Percentiles rank a stretch among this genome's conserved stretches.
Conservation (phyloP, 2,329 filamentous ascomycete species). For the Microcyclospora pomicola region DNA sequence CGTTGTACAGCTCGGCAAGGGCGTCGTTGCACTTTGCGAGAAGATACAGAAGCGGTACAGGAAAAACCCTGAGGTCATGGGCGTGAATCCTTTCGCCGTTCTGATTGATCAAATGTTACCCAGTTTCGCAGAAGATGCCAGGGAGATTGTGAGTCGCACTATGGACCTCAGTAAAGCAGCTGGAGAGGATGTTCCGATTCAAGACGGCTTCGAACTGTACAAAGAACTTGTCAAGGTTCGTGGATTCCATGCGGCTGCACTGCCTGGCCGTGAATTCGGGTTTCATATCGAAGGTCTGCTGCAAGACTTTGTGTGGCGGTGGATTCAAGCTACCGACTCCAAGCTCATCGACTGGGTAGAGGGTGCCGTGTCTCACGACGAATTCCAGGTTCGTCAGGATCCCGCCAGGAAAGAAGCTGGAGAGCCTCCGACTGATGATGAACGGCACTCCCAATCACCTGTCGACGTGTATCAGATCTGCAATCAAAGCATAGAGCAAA, state of each 20-base stretch:
- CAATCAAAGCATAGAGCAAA: constrained; percentile 78
- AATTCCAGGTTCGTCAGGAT: constrained; percentile 61
- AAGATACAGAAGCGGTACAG: constrained; percentile 86
- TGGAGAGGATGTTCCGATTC: constrained; percentile 63
- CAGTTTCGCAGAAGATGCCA: constrained; percentile 76
- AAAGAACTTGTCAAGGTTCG: constrained; percentile 76
- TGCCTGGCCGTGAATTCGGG: constrained; percentile 61
- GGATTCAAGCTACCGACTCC: constrained; percentile 69
- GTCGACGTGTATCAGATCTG: constrained; percentile 91
- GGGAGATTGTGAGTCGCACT: constrained; percentile 71
- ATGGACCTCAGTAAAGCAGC: constrained; percentile 56
- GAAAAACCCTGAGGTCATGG: constrained; percentile 78
- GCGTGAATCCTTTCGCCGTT: constrained; percentile 53
- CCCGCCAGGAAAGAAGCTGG: constrained; percentile 39
- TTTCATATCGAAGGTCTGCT: constrained; percentile 80
- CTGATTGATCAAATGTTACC: constrained; percentile 76
- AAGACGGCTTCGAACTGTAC: constrained; percentile 92
- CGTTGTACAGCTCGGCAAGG: constrained; percentile 76
- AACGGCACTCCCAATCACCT: constrained; percentile 83
- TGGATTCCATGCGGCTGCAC: constrained; percentile 59
- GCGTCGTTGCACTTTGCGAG: constrained; percentile 71
- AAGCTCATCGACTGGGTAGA: constrained; percentile 77
- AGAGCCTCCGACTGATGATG: constrained; percentile 53
- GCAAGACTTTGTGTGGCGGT: constrained; percentile 89
- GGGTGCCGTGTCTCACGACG: constrained; percentile 78